Conservation (phyloP, 106 monocot species). For the Ottelia alismoides region DNA sequence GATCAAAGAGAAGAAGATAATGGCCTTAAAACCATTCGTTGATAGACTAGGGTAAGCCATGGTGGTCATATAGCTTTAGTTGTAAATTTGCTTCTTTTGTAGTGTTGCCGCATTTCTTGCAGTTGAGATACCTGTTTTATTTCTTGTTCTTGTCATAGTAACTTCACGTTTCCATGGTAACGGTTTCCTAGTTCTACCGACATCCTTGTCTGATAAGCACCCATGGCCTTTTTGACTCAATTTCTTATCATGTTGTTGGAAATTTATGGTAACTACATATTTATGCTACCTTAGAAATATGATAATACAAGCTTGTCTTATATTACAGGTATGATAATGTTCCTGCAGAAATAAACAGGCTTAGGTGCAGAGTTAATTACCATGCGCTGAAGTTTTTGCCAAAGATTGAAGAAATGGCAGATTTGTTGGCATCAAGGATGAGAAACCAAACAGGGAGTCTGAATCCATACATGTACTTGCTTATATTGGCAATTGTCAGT, state of each 20-base stretch:
- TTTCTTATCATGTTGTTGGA: not conserved
- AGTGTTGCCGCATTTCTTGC: no score
- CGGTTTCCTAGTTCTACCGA: no score
- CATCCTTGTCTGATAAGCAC: no score
- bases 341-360: slow-evolving; percentile 76
- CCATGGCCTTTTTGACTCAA: not conserved
- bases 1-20: slow-evolving; percentile 86
- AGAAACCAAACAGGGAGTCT: slow-evolving; percentile 66
- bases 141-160: no score
- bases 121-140: no score
- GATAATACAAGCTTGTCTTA: not conserved
- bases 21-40: slow-evolving; percentile 89
- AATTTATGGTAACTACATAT: not conserved
- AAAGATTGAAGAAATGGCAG: slow-evolving; percentile 76
- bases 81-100: no score
- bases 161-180: no score
- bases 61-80: no score
- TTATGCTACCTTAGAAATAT: not conserved
- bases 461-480: slow-evolving; percentile 78
- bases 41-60: slow-evolving; percentile 74
- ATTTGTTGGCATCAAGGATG: slow-evolving; percentile 69
- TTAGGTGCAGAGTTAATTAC: no score
- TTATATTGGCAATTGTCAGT: slow-evolving; percentile 2
- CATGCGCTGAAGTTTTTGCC: no score
- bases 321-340: slow-evolving; percentile 77